Evolutionary conservation across 2,329 filamentous ascomycete species (phyloP), one percentile per base, ranked within the genome.

Genomic region (Paecilomyces fulvus): DNA sequence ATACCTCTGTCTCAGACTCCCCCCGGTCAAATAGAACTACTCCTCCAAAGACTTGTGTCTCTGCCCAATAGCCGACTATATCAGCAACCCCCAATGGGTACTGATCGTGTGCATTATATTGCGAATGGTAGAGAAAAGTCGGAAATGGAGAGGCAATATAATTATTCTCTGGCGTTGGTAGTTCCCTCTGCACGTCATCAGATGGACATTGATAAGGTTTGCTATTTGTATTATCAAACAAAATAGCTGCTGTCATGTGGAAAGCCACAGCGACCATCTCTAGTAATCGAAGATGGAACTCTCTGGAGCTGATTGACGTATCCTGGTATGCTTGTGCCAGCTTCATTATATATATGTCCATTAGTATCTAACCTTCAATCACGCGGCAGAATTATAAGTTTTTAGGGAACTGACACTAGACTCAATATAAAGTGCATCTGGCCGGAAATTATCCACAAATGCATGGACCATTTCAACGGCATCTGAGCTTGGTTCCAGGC

Each of bases 61-160:
- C 54, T 10, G 31, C 54, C 54, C 54, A 56, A 50, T 56, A 56
- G 12, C 54, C 31, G 21, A 56, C 54, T 25, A 52, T 48, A 53
- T 56, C 54, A 28, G 54, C 49, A 52, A 56, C 28, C 20, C 54
- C 54, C 20, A 52, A 20, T 17, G 54, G 50, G 20, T 56, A 53
- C 37, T 56, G 54, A 23, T 49, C 46, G 23, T 49, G 20, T 10
- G 8, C 46, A 3, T 11, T 21, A 10, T 52, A 52, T 14, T 31
- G 9, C 4, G 21, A 3, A 52, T 52, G 50, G 28, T 30, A 52
- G 25, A 52, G 28, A 28, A 52, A 52, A 2, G 50, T 52, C n/a
- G 50, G 50, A 10, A 52, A 23, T 9, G 20, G 50, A 30, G 7
- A 8, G 5, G 23, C 12, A 2, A 20, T 30, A 5, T 6, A 28